These are phyloP conservation scores for Diaporthe eres DNA, from an alignment of 2,329 filamentous ascomycete genomes.

Conservation along the genomic window DNA sequence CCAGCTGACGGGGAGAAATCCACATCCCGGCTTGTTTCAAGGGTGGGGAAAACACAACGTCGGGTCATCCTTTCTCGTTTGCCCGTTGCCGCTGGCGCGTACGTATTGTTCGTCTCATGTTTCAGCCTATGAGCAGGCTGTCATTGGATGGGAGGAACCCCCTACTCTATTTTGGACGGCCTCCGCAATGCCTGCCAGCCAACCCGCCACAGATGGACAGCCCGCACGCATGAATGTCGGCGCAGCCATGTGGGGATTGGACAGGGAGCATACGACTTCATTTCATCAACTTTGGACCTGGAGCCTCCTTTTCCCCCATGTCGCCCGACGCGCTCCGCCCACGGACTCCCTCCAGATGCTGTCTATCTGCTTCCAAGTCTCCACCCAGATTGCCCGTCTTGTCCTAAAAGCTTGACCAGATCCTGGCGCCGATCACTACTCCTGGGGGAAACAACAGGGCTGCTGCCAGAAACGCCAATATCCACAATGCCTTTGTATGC, in stretches of 20 bases:
- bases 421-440: constrained; percentile 10
- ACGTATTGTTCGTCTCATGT: constrained; percentile 36
- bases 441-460: background rate
- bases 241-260: constrained; percentile 12
- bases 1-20: constrained; percentile 5
- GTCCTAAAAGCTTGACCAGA: constrained; percentile 21
- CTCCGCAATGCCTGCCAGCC: constrained; percentile 2
- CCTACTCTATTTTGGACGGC: constrained; percentile 22
- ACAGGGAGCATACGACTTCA: constrained; percentile 7
- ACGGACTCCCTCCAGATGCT: background rate
- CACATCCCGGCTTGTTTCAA: constrained; percentile 19
- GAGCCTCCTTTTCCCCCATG: constrained; percentile 20
- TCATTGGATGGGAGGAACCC: constrained; percentile 25
- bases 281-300: constrained; percentile 26
- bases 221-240: constrained; percentile 12
- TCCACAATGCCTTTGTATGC: background rate
- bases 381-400: constrained; percentile 30
- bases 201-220: background rate
- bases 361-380: background rate
- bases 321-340: background rate
- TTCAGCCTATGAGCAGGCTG: background rate
- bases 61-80: constrained; percentile 1
- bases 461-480: constrained; percentile 7
- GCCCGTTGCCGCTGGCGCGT: constrained; percentile 25
- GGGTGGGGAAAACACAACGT: constrained; percentile 23